Conservation (phyloP, 2,329 filamentous ascomycete species). For the Colletotrichum paranaense region DNA sequence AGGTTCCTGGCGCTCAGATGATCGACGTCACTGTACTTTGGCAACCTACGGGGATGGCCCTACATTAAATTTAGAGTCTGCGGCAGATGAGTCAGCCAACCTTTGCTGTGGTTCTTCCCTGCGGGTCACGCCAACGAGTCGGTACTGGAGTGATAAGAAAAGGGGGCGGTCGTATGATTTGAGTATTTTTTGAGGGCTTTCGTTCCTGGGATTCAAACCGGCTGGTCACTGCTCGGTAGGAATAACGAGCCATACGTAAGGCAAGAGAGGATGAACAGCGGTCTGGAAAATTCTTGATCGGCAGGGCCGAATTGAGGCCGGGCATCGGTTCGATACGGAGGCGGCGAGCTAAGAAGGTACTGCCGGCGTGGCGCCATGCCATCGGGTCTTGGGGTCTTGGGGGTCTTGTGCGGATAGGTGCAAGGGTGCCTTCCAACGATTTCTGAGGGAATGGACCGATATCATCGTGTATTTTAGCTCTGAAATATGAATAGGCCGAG, state of each 20-base stretch:
- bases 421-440: background rate
- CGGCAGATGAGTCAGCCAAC: slow-evolving; percentile 17
- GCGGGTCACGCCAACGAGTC: slow-evolving; percentile 2
- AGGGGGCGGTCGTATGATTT: slow-evolving; percentile 24
- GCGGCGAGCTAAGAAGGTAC: background rate
- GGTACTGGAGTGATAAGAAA: background rate
- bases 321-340: background rate
- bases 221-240: background rate
- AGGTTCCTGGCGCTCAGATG: background rate
- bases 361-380: slow-evolving; percentile 19
- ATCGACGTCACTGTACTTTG: slow-evolving; percentile 21
- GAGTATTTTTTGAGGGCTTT: background rate
- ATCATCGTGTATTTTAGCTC: background rate
- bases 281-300: background rate
- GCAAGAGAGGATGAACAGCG: no score
- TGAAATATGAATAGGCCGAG: background rate
- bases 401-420: background rate
- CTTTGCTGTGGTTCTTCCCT: background rate
- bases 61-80: slow-evolving; percentile 1
- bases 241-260: no score
- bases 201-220: background rate
- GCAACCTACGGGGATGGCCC: background rate
- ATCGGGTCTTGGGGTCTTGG: slow-evolving; percentile 2
- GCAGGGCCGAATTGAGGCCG: slow-evolving; percentile 3
- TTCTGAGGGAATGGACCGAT: background rate